phyloP scores from a whole-genome alignment of 768 basidiomycete species.

The Collybia nuda region DNA sequence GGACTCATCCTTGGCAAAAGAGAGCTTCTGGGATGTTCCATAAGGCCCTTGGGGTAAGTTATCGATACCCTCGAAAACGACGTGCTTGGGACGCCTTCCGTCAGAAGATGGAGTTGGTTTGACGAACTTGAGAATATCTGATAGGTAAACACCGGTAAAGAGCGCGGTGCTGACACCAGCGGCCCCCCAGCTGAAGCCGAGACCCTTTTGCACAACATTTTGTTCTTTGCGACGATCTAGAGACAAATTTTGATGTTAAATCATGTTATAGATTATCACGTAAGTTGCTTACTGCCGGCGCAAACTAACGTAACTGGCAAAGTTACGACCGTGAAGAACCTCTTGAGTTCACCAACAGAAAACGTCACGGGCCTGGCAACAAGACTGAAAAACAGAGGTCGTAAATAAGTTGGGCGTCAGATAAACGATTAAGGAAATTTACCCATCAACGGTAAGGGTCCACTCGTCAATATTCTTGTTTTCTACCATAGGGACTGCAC shows the following conservation, averaged over 20 bases:
- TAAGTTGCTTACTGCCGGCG: constrained; percentile 40
- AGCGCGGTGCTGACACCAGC: constrained; percentile 52
- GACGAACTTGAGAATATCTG: constrained; percentile 50
- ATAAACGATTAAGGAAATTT: constrained; percentile 3
- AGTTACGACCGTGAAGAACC: constrained; percentile 49
- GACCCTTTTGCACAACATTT: constrained; percentile 54
- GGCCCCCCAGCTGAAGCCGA: constrained; percentile 59
- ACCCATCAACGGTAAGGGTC: constrained; percentile 45
- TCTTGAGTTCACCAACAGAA: constrained; percentile 39
- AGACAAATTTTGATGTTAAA: not conserved
- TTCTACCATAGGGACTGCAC: constrained; percentile 52
- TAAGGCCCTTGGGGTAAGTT: constrained; percentile 58
- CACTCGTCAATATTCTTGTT: constrained; percentile 35
- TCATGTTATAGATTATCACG: too few relatives aligned
- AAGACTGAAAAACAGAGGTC: constrained; percentile 18
- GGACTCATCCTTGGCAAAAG: constrained; percentile 42
- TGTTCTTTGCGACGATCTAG: constrained; percentile 59
- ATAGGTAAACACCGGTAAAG: constrained; percentile 59
- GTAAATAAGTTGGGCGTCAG: not conserved
- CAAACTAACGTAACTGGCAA: constrained; percentile 63
- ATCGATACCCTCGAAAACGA: constrained; percentile 62
- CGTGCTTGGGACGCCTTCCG: constrained; percentile 34
- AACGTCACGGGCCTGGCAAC: constrained; percentile 35
- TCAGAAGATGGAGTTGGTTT: constrained; percentile 30
- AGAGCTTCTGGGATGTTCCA: constrained; percentile 49